A percentile compares a stretch with the other conserved stretches of the same genome.
Evolutionary conservation across 768 basidiomycete species (phyloP).

Genomic region (Hortiboletus campestris): DNA sequence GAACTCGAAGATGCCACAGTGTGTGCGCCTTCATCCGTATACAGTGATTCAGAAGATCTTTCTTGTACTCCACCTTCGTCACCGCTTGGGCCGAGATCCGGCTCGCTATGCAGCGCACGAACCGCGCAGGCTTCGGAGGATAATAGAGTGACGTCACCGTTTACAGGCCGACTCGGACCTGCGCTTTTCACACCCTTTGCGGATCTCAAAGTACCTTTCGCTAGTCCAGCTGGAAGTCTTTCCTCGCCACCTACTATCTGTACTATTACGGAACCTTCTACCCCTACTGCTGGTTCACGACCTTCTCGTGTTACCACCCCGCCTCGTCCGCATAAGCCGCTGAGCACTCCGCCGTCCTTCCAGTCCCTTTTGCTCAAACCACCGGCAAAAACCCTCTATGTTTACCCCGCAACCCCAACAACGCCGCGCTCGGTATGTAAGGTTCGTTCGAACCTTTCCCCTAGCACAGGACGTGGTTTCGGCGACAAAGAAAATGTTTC

Average conservation of each 20-base stretch:
- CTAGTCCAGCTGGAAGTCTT: slow-evolving; percentile 1
- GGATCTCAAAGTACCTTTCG: neutral
- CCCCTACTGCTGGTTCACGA: slow-evolving; percentile 24
- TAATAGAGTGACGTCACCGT: slow-evolving; percentile 11
- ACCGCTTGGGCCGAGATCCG: neutral
- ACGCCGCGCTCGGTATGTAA: slow-evolving; percentile 33
- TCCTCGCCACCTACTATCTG: slow-evolving; percentile 5
- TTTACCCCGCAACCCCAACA: slow-evolving; percentile 27
- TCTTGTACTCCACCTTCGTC: slow-evolving; percentile 10
- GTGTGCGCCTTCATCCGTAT: slow-evolving; percentile 1
- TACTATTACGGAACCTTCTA: slow-evolving; percentile 22
- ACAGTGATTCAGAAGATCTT: slow-evolving; percentile 5
- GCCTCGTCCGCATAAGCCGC: slow-evolving; percentile 37
- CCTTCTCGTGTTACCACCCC: slow-evolving; percentile 30
- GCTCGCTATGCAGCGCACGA: slow-evolving; percentile 3
- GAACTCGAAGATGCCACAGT: slow-evolving; percentile 17
- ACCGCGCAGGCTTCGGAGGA: neutral
- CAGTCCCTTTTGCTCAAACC: slow-evolving; percentile 30
- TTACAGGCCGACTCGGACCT: slow-evolving; percentile 29
- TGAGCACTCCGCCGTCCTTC: slow-evolving; percentile 30
- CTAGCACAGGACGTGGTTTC: slow-evolving; percentile 38
- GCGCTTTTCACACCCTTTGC: slow-evolving; percentile 22
- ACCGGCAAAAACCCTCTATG: slow-evolving; percentile 26
- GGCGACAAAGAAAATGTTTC: slow-evolving; percentile 63
- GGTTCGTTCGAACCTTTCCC: slow-evolving; percentile 26